Conservation (phyloP, 495 filamentous ascomycete genomes). For the Trichoderma virens region DNA sequence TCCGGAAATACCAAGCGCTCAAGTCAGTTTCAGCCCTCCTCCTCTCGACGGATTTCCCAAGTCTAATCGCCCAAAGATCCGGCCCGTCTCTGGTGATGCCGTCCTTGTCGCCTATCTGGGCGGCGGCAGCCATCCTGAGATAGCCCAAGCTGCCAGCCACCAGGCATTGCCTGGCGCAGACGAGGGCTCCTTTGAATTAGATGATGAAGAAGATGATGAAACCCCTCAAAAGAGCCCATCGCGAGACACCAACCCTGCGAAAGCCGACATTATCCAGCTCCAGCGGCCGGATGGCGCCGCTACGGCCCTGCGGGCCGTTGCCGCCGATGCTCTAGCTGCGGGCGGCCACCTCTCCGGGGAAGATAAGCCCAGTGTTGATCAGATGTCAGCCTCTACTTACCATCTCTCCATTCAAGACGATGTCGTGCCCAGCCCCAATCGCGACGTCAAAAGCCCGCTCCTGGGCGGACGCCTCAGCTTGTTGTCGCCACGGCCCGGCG, state of each 20-base stretch:
- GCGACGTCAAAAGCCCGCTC: slow-evolving; percentile 17
- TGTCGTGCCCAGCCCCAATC: neutral
- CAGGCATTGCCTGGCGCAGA: neutral
- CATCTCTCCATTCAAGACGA: slow-evolving; percentile 3
- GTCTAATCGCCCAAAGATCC: slow-evolving; percentile 11
- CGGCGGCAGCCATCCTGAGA: neutral
- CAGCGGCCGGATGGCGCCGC: neutral
- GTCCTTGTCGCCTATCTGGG: slow-evolving; percentile 9
- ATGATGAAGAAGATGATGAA: neutral
- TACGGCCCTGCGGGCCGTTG: neutral
- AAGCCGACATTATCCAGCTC: neutral
- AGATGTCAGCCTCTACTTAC: neutral
- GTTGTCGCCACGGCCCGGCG: slow-evolving; percentile 15
- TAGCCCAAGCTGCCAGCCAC: slow-evolving; percentile 4
- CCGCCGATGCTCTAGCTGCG: neutral
- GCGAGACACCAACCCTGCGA: neutral
- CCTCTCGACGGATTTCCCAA: neutral
- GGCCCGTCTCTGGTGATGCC: slow-evolving; percentile 4
- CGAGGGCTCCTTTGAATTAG: neutral
- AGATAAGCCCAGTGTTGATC: neutral
- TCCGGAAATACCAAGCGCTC: neutral
- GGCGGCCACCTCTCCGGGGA: neutral
- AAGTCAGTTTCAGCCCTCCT: slow-evolving; percentile 9
- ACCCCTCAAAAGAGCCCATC: neutral
- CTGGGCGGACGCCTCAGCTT: slow-evolving; percentile 16